These are phyloP conservation scores for Bruguiera sexangula DNA, from an alignment of 345 rosid species.

Conservation along the genomic window DNA sequence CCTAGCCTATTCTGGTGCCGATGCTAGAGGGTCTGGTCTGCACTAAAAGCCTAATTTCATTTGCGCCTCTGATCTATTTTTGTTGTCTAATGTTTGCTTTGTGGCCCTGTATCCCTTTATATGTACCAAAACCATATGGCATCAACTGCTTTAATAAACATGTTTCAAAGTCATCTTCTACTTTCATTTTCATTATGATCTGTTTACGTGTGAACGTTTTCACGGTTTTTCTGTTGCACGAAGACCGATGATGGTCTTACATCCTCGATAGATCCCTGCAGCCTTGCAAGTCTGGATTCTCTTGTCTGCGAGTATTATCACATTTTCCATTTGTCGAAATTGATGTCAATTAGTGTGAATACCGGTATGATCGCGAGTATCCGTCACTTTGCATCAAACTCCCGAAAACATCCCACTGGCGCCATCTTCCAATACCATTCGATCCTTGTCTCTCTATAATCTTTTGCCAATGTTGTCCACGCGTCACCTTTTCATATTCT, in stretches of 20 bases:
- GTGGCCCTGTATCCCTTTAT: constrained; percentile 13
- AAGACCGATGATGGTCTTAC: too few species aligned
- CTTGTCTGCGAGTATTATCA: too few species aligned
- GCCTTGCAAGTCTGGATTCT: too few species aligned
- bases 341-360: too few species aligned
- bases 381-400: too few species aligned
- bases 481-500: constrained; percentile 10
- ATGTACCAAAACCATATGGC: constrained; percentile 18
- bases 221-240: too few species aligned
- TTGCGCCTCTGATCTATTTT: background rate
- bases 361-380: background rate
- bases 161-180: background rate
- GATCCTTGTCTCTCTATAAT: background rate
- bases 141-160: constrained; percentile 10
- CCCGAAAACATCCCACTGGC: background rate
- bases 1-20: constrained; percentile 9
- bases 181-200: background rate
- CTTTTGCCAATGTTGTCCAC: background rate
- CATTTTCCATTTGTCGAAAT: too few species aligned
- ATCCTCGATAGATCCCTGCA: too few species aligned
- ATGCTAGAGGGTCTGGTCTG: background rate
- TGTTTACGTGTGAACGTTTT: too few species aligned
- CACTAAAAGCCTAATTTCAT: constrained; percentile 1
- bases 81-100: constrained; percentile 7
- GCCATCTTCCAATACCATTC: background rate